These are phyloP conservation scores for Eustoma russellianum DNA, from an alignment of 257 asterid genomes.

Conservation along the genomic window DNA sequence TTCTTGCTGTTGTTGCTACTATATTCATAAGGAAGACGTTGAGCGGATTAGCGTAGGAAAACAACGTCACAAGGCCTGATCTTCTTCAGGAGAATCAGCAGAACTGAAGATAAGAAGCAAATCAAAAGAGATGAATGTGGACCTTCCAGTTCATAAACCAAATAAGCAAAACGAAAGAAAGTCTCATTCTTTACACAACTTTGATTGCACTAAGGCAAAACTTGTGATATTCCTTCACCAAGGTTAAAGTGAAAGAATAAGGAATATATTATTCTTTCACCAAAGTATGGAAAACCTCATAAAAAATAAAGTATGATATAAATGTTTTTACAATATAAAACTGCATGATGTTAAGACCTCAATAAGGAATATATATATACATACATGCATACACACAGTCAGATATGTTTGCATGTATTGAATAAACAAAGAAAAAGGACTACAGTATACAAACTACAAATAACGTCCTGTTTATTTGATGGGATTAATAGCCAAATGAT, in stretches of 20 bases:
- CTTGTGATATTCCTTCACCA: constrained; percentile 5
- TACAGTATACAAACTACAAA: background rate
- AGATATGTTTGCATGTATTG: background rate
- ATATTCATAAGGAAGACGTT: constrained; percentile 37
- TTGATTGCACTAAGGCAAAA: constrained; percentile 1
- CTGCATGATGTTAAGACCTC: background rate
- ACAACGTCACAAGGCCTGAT: constrained; percentile 2
- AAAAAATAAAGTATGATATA: background rate
- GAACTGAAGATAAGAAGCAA: constrained; percentile 10
- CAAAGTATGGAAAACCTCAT: too few species aligned
- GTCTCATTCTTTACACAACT: background rate
- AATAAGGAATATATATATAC: too few species aligned
- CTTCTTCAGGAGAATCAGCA: constrained; percentile 14
- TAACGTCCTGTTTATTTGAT: background rate
- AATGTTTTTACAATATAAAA: background rate
- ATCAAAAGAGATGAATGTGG: constrained; percentile 7
- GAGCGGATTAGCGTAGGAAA: constrained; percentile 9
- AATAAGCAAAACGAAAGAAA: background rate
- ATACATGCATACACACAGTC: too few species aligned
- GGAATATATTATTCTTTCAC: background rate
- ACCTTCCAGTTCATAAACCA: constrained; percentile 1
- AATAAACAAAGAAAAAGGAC: background rate
- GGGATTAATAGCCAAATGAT: background rate
- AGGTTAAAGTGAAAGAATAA: constrained; percentile 3
- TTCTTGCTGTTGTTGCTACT: constrained; percentile 26